These are phyloP conservation scores for Candida fluviatilis DNA, from an alignment of 805 yeast genomes.

Conservation along the genomic window DNA sequence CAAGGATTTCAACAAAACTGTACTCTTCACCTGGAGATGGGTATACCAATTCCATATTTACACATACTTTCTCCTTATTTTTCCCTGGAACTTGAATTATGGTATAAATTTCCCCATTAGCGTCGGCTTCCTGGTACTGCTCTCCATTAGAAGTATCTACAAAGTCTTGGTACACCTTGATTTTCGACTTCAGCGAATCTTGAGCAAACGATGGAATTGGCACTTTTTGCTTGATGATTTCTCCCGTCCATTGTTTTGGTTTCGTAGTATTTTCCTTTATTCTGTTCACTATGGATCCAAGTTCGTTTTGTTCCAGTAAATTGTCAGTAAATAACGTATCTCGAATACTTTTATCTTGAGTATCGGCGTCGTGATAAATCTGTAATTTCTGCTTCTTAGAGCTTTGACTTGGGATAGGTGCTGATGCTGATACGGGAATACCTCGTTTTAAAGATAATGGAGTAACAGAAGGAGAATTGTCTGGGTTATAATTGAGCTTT, in stretches of 20 bases:
- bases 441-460: slow-evolving; percentile 4
- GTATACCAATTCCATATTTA: slow-evolving; percentile 58
- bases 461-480: background rate
- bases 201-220: background rate
- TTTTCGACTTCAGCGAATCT: slow-evolving; percentile 14
- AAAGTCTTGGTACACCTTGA: slow-evolving; percentile 22
- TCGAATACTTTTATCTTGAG: slow-evolving; percentile 12
- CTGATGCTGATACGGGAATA: background rate
- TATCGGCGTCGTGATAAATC: slow-evolving; percentile 35
- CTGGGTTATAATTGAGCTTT: slow-evolving; percentile 6
- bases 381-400: slow-evolving; percentile 29
- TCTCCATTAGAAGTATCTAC: slow-evolving; percentile 12
- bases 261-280: slow-evolving; percentile 60
- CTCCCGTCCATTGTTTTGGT: slow-evolving; percentile 63
- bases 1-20: slow-evolving; percentile 63
- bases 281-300: slow-evolving; percentile 47
- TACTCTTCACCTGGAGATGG: slow-evolving; percentile 45
- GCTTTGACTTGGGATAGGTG: slow-evolving; percentile 5
- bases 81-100: slow-evolving; percentile 54
- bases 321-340: slow-evolving; percentile 7
- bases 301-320: slow-evolving; percentile 35
- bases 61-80: slow-evolving; percentile 52
- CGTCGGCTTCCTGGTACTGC: slow-evolving; percentile 4
- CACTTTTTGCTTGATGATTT: slow-evolving; percentile 44
- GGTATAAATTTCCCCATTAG: slow-evolving; percentile 29